These are phyloP conservation scores for Candida railenensis DNA, from an alignment of 805 yeast genomes.

Conservation along the genomic window DNA sequence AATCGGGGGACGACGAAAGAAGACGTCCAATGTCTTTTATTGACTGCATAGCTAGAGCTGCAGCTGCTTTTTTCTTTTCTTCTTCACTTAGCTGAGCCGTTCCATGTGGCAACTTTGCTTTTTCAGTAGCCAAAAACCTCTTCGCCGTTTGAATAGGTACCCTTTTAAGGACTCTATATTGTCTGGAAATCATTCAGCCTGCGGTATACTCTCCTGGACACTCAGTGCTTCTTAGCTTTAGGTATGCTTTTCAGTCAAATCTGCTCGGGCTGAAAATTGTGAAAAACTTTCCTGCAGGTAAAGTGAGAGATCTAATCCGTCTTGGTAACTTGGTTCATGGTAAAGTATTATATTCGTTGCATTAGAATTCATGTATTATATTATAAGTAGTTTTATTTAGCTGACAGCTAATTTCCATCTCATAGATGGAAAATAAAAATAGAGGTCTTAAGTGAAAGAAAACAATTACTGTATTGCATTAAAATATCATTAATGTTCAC, in stretches of 20 bases:
- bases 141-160: not conserved
- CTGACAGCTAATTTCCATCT: too few species aligned
- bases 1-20: slow-evolving; percentile 29
- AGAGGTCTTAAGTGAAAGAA: too few species aligned
- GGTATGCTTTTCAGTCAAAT: too few species aligned
- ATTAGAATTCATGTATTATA: too few species aligned
- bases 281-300: not conserved
- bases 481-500: slow-evolving; percentile 26
- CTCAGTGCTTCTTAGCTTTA: too few species aligned
- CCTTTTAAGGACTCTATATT: not conserved
- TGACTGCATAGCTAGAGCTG: slow-evolving; percentile 37
- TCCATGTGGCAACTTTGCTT: not conserved
- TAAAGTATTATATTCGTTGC: not conserved
- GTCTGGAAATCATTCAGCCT: not conserved
- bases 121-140: not conserved
- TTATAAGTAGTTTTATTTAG: too few species aligned
- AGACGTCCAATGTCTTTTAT: slow-evolving; percentile 39
- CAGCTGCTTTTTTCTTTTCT: slow-evolving; percentile 27
- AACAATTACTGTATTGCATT: too few species aligned
- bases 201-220: not conserved
- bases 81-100: not conserved
- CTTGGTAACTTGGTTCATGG: too few species aligned
- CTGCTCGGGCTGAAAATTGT: not conserved
- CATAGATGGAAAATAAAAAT: too few species aligned
- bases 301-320: too few species aligned